Evolutionary conservation across 106 monocot genomes (phyloP).

Genomic region (Allium sativum): DNA sequence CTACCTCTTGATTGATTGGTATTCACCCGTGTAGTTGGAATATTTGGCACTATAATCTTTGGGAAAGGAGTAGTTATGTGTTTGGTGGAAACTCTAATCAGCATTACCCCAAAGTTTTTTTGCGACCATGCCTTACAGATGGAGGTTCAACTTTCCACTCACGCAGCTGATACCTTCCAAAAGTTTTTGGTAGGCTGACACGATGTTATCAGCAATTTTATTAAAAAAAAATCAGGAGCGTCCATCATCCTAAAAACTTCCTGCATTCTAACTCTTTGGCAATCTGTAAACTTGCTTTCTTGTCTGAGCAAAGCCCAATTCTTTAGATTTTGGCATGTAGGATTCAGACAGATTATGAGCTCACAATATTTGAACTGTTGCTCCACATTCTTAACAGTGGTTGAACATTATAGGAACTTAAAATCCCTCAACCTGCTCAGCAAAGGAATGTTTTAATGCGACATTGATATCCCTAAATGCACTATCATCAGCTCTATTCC

Average conservation of each 20-base stretch:
- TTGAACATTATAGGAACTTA: constrained; percentile 76
- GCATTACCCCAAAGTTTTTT: no score
- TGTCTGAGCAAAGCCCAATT: constrained; percentile 92
- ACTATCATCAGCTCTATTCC: constrained; percentile 59
- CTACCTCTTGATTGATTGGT: no score
- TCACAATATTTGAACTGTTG: constrained; percentile 98
- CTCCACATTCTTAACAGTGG: constrained; percentile 71
- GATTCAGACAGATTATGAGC: constrained; percentile 89
- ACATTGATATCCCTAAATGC: constrained; percentile 70
- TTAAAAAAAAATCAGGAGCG: no score
- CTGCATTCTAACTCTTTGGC: constrained; percentile 93
- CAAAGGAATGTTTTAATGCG: constrained; percentile 86
- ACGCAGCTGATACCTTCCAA: constrained; percentile 67
- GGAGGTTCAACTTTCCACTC: constrained; percentile 78
- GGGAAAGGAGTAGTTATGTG: no score
- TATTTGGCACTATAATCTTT: no score
- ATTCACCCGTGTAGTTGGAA: no score
- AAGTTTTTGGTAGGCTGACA: constrained; percentile 60
- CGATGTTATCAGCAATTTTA: no score
- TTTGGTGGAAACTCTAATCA: no score
- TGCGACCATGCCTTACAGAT: constrained; percentile 60
- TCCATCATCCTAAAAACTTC: constrained; percentile 96
- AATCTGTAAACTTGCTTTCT: constrained; percentile 97
- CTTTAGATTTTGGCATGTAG: constrained; percentile 55
- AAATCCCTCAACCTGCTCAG: constrained; percentile 92